Conservation (phyloP, 2,329 filamentous ascomycete genomes). For the Fusarium vanettenii region DNA sequence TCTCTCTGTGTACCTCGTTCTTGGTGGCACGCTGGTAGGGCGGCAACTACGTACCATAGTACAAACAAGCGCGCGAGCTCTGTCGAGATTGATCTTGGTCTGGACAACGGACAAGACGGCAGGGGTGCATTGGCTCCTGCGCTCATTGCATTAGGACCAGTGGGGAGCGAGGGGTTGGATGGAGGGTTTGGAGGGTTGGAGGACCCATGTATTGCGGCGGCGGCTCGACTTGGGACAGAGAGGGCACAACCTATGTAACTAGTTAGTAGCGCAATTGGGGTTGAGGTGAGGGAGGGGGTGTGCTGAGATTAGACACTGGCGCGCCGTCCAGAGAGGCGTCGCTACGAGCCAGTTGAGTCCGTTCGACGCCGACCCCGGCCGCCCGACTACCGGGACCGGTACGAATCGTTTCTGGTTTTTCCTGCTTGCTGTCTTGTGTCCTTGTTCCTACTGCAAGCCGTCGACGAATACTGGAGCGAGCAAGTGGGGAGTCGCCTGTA, state of each 20-base stretch:
- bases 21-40: conserved; percentile 42
- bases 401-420: conserved; percentile 30
- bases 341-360: conserved; percentile 36
- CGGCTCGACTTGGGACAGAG: conserved; percentile 46
- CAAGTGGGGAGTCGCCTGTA: conserved; percentile 25
- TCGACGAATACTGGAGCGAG: conserved; percentile 32
- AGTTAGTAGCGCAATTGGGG: conserved; percentile 37
- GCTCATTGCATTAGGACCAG: conserved; percentile 45
- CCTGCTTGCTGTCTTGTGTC: conserved; percentile 23
- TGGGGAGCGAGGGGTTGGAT: conserved; percentile 47
- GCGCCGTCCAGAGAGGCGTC: conserved; percentile 38
- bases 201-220: conserved; percentile 44
- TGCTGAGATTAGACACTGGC: conserved; percentile 38
- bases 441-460: conserved; percentile 33
- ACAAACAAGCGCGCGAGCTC: conserved; percentile 45
- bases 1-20: conserved; percentile 37
- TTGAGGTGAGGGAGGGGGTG: conserved; percentile 43
- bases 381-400: conserved; percentile 35
- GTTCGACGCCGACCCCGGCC: conserved; percentile 43
- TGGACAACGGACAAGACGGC: conserved; percentile 44
- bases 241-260: conserved; percentile 42
- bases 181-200: conserved; percentile 43
- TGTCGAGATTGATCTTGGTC: conserved; percentile 47
- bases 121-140: conserved; percentile 45
- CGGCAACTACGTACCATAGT: conserved; percentile 36